Evolutionary conservation across 1,284 basidiomycete species (phyloP), one percentile per base, ranked within the genome.

Genomic region (Taiwanofungus camphoratus): DNA sequence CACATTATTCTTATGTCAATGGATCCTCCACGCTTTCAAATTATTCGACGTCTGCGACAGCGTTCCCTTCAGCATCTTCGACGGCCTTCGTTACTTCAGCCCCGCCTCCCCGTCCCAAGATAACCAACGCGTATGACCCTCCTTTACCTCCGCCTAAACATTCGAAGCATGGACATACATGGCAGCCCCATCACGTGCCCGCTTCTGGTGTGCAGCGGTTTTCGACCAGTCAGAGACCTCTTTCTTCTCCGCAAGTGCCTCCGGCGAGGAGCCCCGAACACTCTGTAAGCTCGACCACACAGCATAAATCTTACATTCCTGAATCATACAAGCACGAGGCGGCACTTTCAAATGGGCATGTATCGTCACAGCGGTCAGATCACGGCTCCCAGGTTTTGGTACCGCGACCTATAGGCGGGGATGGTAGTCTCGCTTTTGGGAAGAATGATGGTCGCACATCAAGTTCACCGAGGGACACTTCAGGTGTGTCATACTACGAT

Each of bases 51-150:
- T 26, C 47, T 37, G 46, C 46, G 5, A 42, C 49, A 18, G 36
- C 50, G n/a, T n/a, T n/a, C 27, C 46, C 50, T 26, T 45, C 55
- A 15, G 44, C 46, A n/a, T 66, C 72, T 29, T 52, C 60, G 5
- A 49, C 63, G 24, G 58, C 58, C 12, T 57, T 67, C 4, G 63
- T 70, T 24, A 53, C 61, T 12, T 55, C 67, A 4, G 64, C 71
- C 27, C 52, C 61, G 48, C 51, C 62, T 63, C 66, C 75, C 58
- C 62, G 86, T 42, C 82, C 84, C 13, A 83, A 79, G 59, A 65
- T 76, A 16, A 70, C 67, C 16, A 86, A 88, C 54, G 87, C 87
- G 1, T 90, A 89, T 53, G 87, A 90, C 51, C 87, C 87, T 12
- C 87, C 87, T 20, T 73, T 90, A 43, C 80, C 77, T 16, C 68